A percentile compares a stretch with the other conserved stretches of the same genome.
These are phyloP conservation scores for Blastomyces silverae DNA, from an alignment of 2,329 filamentous ascomycete species.

Conservation along the genomic window DNA sequence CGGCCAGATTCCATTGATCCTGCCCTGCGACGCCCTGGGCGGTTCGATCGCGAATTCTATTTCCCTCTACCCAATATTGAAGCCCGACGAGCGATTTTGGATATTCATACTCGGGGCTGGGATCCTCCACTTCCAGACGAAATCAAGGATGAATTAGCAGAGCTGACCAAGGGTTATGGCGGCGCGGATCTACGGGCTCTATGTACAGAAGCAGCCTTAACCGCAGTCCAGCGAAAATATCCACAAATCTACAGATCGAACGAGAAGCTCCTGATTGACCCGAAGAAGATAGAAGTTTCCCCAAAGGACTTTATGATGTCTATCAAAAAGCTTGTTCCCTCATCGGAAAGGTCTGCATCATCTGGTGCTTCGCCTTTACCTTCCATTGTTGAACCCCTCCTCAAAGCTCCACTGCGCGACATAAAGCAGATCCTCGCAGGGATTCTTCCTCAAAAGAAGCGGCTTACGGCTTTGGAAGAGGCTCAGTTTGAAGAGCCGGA, in stretches of 20 bases:
- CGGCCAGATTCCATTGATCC: constrained; percentile 98
- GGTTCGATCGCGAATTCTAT: constrained; percentile 97
- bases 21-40: constrained; percentile 90
- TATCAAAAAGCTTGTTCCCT: constrained; percentile 91
- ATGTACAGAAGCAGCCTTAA: constrained; percentile 91
- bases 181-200: constrained; percentile 90
- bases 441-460: constrained; percentile 76
- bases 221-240: constrained; percentile 90
- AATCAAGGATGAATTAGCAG: constrained; percentile 75
- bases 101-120: constrained; percentile 95
- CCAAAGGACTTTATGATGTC: constrained; percentile 97
- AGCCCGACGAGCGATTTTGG: constrained; percentile 75
- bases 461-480: constrained; percentile 82
- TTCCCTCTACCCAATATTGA: constrained; percentile 82
- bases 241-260: constrained; percentile 91
- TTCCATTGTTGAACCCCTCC: constrained; percentile 69
- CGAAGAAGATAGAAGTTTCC: constrained; percentile 73
- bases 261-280: constrained; percentile 83
- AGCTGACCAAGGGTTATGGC: constrained; percentile 90
- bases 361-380: constrained; percentile 78
- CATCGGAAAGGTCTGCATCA: constrained; percentile 81
- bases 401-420: constrained; percentile 63
- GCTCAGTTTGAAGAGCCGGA: constrained; percentile 85
- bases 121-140: constrained; percentile 63
- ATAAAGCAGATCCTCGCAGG: constrained; percentile 65